These are phyloP conservation scores for Omphalea diandra DNA, from an alignment of 441 rosid genomes.

Conservation along the genomic window DNA sequence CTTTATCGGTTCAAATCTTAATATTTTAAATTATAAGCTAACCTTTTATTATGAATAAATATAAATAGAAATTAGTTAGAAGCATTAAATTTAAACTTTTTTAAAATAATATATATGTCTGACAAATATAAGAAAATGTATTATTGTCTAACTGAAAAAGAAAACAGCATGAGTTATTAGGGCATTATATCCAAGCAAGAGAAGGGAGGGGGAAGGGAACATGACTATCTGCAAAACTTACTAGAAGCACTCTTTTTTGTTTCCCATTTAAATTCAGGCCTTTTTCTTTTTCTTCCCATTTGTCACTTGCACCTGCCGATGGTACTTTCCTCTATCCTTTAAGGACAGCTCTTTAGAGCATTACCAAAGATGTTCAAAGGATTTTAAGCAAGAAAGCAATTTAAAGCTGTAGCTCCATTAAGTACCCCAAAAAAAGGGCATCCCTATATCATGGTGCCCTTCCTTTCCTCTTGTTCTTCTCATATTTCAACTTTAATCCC, in stretches of 20 bases:
- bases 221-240: no score
- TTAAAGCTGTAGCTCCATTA: neutral
- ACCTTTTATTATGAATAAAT: no score
- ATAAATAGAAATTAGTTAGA: no score
- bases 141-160: no score
- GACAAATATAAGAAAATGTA: no score
- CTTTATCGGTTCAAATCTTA: no score
- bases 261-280: constrained; percentile 5
- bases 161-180: no score
- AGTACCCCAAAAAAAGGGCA: constrained; percentile 4
- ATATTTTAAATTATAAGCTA: no score
- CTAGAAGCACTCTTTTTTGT: constrained; percentile 13
- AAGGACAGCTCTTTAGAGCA: constrained; percentile 28
- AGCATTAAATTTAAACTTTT: no score
- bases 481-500: constrained; percentile 5
- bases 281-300: neutral
- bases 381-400: neutral
- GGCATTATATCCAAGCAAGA: no score
- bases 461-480: neutral
- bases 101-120: no score
- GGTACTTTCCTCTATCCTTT: constrained; percentile 15
- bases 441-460: constrained; percentile 20
- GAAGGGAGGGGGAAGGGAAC: no score
- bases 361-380: constrained; percentile 36
- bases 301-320: constrained; percentile 22